Percentiles rank a stretch among this genome's conserved stretches.
These are phyloP conservation scores for Plasmodium inui DNA, from an alignment of 169 alveolate genomes.

Conservation along the genomic window DNA sequence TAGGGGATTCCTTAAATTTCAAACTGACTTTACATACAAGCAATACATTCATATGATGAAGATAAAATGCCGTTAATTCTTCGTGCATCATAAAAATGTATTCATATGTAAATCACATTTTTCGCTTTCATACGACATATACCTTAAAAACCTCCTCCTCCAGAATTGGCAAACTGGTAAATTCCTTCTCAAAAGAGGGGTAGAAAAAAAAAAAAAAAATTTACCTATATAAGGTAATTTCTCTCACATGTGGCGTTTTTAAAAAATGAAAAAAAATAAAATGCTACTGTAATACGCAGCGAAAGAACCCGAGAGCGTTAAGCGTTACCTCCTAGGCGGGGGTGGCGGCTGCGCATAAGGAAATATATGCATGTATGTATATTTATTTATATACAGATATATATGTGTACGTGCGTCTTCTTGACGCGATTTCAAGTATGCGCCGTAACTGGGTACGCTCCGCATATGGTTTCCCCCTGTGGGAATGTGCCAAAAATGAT, in stretches of 20 bases:
- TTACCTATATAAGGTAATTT: too few relatives aligned
- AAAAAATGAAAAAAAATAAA: not conserved
- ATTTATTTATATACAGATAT: not conserved
- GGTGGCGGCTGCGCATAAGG: not conserved
- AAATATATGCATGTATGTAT: not conserved
- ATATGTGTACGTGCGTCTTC: not conserved
- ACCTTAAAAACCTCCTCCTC: not conserved
- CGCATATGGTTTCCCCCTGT: not conserved
- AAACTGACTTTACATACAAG: not conserved
- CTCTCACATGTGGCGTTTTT: not conserved
- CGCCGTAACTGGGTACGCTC: not conserved
- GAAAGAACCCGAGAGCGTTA: not conserved
- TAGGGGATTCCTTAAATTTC: not conserved
- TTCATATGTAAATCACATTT: not conserved
- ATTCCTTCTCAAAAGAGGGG: not conserved
- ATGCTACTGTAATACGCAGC: not conserved
- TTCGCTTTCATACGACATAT: not conserved
- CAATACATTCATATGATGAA: not conserved
- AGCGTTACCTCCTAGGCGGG: not conserved
- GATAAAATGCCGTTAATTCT: not conserved
- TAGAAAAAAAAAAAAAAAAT: slow-evolving; percentile 3
- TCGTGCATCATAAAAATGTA: not conserved
- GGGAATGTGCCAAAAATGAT: not conserved
- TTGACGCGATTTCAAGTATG: not conserved
- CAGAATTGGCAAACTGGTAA: not conserved